These are phyloP conservation scores for Chytriomyces sp. DNA, from an alignment of 192 early-diverging fungal species.

Conservation along the genomic window DNA sequence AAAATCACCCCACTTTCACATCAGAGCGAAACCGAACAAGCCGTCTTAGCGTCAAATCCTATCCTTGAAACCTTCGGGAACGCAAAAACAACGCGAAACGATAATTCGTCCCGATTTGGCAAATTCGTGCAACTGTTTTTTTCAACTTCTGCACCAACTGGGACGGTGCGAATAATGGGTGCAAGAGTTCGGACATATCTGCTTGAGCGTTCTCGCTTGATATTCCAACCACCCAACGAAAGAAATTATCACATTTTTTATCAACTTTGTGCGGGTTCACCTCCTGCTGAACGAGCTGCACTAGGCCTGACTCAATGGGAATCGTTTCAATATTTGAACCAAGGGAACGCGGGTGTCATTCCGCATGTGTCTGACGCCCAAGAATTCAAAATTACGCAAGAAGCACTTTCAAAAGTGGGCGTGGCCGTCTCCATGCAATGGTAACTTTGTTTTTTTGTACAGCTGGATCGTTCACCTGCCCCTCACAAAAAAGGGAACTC, in stretches of 20 bases:
- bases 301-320: constrained; percentile 66
- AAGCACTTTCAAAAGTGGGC: constrained; percentile 77
- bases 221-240: constrained; percentile 81
- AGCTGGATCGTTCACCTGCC: neutral
- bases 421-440: constrained; percentile 71
- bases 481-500: constrained; percentile 10
- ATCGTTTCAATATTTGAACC: constrained; percentile 77
- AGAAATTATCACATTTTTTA: constrained; percentile 97
- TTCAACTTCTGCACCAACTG: constrained; percentile 29
- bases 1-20: neutral
- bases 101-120: constrained; percentile 91
- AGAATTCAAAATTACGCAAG: constrained; percentile 78
- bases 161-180: constrained; percentile 71
- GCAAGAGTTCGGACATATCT: constrained; percentile 87
- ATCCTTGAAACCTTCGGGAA: constrained; percentile 95
- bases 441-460: constrained; percentile 40
- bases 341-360: constrained; percentile 69
- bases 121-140: constrained; percentile 77
- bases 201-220: constrained; percentile 84
- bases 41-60: constrained; percentile 78
- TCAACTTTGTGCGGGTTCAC: constrained; percentile 53
- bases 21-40: constrained; percentile 35
- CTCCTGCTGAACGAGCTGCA: constrained; percentile 52
- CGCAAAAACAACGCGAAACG: constrained; percentile 93
- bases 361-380: constrained; percentile 76